Conservation (phyloP, 1,284 basidiomycete species). For the Malassezia furfur region DNA sequence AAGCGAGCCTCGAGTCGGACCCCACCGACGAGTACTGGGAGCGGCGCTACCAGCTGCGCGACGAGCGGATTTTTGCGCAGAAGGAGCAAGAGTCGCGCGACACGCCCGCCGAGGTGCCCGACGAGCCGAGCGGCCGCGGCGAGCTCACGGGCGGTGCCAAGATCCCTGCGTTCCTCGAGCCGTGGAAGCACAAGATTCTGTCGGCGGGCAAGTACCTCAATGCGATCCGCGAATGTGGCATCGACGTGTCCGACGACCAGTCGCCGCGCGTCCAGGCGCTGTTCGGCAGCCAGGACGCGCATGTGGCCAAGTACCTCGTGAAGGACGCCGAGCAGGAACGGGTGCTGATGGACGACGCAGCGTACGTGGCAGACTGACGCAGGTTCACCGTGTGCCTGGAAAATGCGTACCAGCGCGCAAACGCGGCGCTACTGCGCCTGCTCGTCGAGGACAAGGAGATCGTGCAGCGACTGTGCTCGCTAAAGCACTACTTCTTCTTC, state of each 20-base stretch:
- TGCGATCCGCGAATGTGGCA: constrained; percentile 45
- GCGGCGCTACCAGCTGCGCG: constrained; percentile 44
- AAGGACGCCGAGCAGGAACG: constrained; percentile 10
- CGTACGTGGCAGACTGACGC: constrained; percentile 13
- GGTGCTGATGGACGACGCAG: constrained; percentile 40
- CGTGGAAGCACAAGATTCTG: constrained; percentile 47
- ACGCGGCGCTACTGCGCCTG: constrained; percentile 38
- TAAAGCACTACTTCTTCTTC: constrained; percentile 47
- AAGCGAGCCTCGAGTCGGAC: constrained; percentile 39
- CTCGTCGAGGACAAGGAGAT: constrained; percentile 43
- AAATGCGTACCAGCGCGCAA: constrained; percentile 41
- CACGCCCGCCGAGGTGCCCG: constrained; percentile 14
- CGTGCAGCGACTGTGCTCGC: constrained; percentile 34
- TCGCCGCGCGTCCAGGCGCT: constrained; percentile 12
- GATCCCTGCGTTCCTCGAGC: constrained; percentile 44
- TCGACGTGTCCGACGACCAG: constrained; percentile 27
- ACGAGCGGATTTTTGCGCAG: constrained; percentile 32
- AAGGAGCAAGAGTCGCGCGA: constrained; percentile 31
- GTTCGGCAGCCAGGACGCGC: constrained; percentile 17
- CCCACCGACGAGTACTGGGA: constrained; percentile 49
- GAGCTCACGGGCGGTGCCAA: constrained; percentile 49
- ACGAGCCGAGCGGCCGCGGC: constrained; percentile 48
- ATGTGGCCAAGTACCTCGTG: constrained; percentile 4
- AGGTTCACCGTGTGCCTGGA: constrained; percentile 42
- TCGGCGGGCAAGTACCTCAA: constrained; percentile 47